Base-by-base conservation (phyloP, 306 rosid species). In the Cicer bijugum region DNA sequence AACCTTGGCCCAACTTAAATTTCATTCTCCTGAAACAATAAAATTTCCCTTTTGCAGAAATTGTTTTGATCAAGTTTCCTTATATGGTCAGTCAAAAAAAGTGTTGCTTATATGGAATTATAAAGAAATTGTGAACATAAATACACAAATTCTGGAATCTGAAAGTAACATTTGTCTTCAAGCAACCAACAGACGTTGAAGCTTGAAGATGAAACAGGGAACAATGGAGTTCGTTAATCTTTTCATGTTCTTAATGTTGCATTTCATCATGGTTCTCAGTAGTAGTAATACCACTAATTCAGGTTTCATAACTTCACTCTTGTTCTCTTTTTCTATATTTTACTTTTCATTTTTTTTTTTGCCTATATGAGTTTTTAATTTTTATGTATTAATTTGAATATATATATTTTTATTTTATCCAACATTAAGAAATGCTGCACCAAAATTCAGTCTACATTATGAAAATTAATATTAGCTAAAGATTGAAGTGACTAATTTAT, bases 401-500 rank as follows among this genome's bases (percentile, higher is more conserved):
- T 11, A 55, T 11, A 48, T 28, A 56, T 8, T 56, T 81, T 46
- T 38, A 9, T 35, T 23, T 50, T 20, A 12, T 45, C 38, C 69
- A 48, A 19, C 60, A 46, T 45, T 19, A 42, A 48, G 38, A 52
- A 15, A 15, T 14, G 12, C 15, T 43, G 62, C 57, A 70, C 63
- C 60, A 55, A 19, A 44, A 20, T 52, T 52, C 16, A 52, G 7
- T 52, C 6, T 51, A 6, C 38, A 12, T 62, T 69, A 61, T 70
- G 57, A 75, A 42, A 75, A 62, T 19, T 9, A 56, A 37, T 12
- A 45, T 53, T 81, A 43, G 9, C 4, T 39, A 62, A 63, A 75
- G 23, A 48, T 70, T 65, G 72, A 79, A 48, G 73, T 69, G 79
- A 83, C 86, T 84, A 76, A 84, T 62, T 50, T 78, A 71, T 35